These are phyloP conservation scores for Aspergillus diversus DNA, from an alignment of 495 filamentous ascomycete genomes.

Conservation along the genomic window DNA sequence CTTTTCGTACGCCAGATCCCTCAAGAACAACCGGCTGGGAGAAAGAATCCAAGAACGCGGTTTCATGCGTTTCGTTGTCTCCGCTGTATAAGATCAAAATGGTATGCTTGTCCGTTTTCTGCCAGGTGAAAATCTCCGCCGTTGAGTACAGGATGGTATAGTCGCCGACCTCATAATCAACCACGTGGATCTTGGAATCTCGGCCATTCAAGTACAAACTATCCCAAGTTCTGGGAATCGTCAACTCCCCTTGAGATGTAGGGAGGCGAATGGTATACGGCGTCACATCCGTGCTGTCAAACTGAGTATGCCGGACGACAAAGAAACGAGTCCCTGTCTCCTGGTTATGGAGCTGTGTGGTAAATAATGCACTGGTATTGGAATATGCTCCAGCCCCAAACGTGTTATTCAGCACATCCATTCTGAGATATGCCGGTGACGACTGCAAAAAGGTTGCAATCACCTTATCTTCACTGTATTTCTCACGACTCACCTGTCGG, in stretches of 20 bases:
- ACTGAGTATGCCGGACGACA: conserved; percentile 61
- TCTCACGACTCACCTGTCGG: no score
- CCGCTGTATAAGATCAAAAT: conserved; percentile 69
- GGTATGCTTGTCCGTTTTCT: conserved; percentile 54
- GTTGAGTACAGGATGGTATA: conserved; percentile 67
- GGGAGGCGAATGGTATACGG: conserved; percentile 58
- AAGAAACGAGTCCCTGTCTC: conserved; percentile 61
- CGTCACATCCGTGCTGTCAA: conserved; percentile 49
- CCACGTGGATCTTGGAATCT: conserved; percentile 71
- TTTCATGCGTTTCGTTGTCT: conserved; percentile 63
- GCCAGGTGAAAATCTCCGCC: conserved; percentile 71
- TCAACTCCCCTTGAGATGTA: conserved; percentile 59
- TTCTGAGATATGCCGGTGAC: no score
- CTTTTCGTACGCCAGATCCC: conserved; percentile 29
- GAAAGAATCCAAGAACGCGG: conserved; percentile 48
- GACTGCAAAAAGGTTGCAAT: no score
- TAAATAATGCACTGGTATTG: no score
- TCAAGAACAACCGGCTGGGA: conserved; percentile 22
- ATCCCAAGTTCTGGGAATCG: conserved; percentile 61
- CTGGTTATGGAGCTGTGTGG: no score
- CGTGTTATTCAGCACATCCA: no score
- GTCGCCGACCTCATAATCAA: conserved; percentile 65
- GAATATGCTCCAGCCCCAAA: no score
- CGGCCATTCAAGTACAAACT: conserved; percentile 64
- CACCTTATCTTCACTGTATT: no score